A percentile compares a stretch with the other conserved stretches of the same genome.
Evolutionary conservation across 306 rosid genomes (phyloP).

Genomic region (Fragaria vesca): DNA sequence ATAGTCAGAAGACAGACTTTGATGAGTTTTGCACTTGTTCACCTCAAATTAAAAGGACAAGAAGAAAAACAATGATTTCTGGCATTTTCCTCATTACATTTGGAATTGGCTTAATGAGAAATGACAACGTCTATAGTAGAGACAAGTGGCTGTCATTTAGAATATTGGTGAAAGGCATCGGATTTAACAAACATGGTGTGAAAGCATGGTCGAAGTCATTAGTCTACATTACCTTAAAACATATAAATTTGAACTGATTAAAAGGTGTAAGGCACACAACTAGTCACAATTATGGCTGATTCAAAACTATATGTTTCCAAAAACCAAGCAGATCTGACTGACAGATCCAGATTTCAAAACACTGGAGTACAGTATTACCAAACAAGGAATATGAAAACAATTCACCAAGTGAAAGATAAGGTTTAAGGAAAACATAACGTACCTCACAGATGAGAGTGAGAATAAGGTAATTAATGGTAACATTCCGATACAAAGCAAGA

Average conservation of each 20-base stretch:
- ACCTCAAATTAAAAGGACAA: background rate
- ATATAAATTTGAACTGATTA: background rate
- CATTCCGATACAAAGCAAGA: constrained; percentile 83
- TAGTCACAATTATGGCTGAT: background rate
- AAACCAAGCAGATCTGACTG: background rate
- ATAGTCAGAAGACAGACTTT: background rate
- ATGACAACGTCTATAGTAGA: background rate
- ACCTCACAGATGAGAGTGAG: constrained; percentile 96
- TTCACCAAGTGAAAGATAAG: background rate
- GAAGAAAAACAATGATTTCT: background rate
- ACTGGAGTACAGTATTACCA: background rate
- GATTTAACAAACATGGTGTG: background rate
- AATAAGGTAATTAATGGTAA: constrained; percentile 92
- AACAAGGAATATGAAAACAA: background rate
- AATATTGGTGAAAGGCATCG: background rate
- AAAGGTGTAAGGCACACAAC: background rate
- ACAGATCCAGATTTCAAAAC: background rate
- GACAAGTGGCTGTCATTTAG: background rate
- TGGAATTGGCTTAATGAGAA: background rate
- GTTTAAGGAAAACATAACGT: constrained; percentile 14
- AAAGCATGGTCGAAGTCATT: background rate
- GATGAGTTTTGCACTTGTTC: background rate
- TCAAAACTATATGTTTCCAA: background rate
- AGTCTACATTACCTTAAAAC: background rate
- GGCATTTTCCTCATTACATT: background rate